Evolutionary conservation across 1,284 basidiomycete genomes (phyloP), one percentile per base, ranked within the genome.

Genomic region (Cystobasidium pallidum): DNA sequence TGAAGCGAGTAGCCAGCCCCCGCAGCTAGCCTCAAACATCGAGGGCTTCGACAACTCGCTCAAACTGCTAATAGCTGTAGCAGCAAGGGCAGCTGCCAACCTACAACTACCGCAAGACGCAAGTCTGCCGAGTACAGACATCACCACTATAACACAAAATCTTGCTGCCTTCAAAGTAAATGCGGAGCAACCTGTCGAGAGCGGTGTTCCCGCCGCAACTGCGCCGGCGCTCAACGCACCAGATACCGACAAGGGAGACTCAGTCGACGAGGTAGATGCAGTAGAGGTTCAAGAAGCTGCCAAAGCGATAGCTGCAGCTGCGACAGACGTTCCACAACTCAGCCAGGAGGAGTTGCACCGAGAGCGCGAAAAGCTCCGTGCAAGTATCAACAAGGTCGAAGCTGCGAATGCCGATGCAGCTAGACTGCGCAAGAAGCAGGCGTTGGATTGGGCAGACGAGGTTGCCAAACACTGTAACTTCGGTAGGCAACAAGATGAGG

Each of bases 401-500:
- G 47, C 45, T 54, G 59, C 59, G 7, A 71, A 71, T 57, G 51
- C 45, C 26, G 32, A 10, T 17, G 59, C 61, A 19, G 24, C 59
- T 6, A 39, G 24, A 43, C 24, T 39, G n/a, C 43, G 68, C 11
- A 43, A 30, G 13, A 61, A 63, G 36, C 47, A 55, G 21, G 68
- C 68, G 7, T n/a, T 34, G 28, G 49, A 64, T 43, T 71, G 68
- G 68, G 68, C 68, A 55, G 68, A 71, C 28, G 68, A 63, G 28
- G 41, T 71, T 21, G 59, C 68, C 19, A 3, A 45, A 39, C 68
- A 71, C 61, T 71, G 68, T 61, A 71, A 71, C 32, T 59, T 71
- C 1, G 68, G 68, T 71, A 36, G 17, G 59, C 57, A 8, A 11
- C 41, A 21, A 2, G 2, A 30, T 39, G 13, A 7, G 13, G 13